Evolutionary conservation across 331 rosid genomes (phyloP).

Genomic region (Rhamnella rubrinervis): DNA sequence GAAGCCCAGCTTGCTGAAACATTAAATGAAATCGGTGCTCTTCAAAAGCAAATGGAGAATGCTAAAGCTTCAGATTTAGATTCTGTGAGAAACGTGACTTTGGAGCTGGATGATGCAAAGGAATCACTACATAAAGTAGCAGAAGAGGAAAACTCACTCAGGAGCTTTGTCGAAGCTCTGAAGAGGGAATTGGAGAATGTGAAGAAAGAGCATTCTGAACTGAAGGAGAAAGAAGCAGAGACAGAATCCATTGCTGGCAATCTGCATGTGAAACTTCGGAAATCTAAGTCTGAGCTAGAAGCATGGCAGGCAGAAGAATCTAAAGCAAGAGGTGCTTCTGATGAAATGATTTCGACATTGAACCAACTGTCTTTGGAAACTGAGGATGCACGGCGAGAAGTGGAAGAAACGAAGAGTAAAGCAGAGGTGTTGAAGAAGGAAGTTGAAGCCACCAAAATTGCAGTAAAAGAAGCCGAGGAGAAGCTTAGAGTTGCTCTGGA

Average conservation of each 20-base stretch:
- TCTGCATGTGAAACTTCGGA: conserved; percentile 76
- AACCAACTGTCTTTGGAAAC: conserved; percentile 69
- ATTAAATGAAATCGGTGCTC: conserved; percentile 55
- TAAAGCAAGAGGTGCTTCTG: conserved; percentile 72
- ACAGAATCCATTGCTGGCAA: conserved; percentile 88
- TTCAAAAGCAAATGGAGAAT: conserved; percentile 77
- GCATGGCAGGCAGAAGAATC: conserved; percentile 69
- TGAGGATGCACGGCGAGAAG: conserved; percentile 61
- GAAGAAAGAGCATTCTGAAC: conserved; percentile 73
- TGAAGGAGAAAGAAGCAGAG: conserved; percentile 87
- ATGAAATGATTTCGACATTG: conserved; percentile 74
- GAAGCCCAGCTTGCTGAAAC: conserved; percentile 67
- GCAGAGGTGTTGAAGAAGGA: conserved; percentile 72
- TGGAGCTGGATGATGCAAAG: conserved; percentile 85
- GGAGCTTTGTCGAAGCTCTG: conserved; percentile 67
- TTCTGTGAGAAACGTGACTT: conserved; percentile 71
- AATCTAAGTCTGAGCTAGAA: conserved; percentile 78
- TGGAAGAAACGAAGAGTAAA: conserved; percentile 73
- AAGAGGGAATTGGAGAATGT: conserved; percentile 85
- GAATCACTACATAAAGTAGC: conserved; percentile 80
- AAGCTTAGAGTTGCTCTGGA: conserved; percentile 63
- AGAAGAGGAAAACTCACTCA: conserved; percentile 86
- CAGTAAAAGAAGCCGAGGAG: conserved; percentile 70
- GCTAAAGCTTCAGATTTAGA: conserved; percentile 71
- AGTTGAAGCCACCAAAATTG: conserved; percentile 58